These are phyloP conservation scores for Artemisia tridentata DNA, from an alignment of 129 eudicot species.

Conservation along the genomic window DNA sequence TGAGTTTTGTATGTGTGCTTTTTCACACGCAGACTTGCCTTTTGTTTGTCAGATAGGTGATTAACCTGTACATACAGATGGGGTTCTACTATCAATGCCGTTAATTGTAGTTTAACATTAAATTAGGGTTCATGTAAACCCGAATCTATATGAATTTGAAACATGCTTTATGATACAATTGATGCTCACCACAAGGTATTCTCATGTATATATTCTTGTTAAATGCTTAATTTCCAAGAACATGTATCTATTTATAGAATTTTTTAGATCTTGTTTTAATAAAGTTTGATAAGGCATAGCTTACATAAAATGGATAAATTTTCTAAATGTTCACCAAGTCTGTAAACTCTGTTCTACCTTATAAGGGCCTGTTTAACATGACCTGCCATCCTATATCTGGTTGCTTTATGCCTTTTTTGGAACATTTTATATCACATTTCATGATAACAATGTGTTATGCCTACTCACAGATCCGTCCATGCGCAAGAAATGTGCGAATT, in stretches of 20 bases:
- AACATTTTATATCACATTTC: not conserved
- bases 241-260: too few species aligned
- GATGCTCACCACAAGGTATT: too few species aligned
- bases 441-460: not conserved
- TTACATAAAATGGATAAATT: too few species aligned
- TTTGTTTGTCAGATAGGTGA: slow-evolving; percentile 49
- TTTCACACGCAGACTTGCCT: slow-evolving; percentile 25
- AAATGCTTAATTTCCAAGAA: too few species aligned
- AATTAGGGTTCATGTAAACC: too few species aligned
- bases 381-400: not conserved
- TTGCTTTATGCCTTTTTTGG: not conserved
- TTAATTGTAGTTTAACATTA: slow-evolving; percentile 41
- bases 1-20: not conserved
- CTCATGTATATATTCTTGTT: too few species aligned
- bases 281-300: too few species aligned
- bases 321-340: not conserved
- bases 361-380: not conserved
- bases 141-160: too few species aligned
- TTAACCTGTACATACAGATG: slow-evolving; percentile 36
- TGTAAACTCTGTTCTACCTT: not conserved
- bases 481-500: slow-evolving; percentile 22
- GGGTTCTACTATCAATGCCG: slow-evolving; percentile 40
- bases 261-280: too few species aligned
- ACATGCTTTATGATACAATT: too few species aligned
- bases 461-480: slow-evolving; percentile 25